Evolutionary conservation across 768 basidiomycete genomes (phyloP).

Genomic region (Boletellus ananas): DNA sequence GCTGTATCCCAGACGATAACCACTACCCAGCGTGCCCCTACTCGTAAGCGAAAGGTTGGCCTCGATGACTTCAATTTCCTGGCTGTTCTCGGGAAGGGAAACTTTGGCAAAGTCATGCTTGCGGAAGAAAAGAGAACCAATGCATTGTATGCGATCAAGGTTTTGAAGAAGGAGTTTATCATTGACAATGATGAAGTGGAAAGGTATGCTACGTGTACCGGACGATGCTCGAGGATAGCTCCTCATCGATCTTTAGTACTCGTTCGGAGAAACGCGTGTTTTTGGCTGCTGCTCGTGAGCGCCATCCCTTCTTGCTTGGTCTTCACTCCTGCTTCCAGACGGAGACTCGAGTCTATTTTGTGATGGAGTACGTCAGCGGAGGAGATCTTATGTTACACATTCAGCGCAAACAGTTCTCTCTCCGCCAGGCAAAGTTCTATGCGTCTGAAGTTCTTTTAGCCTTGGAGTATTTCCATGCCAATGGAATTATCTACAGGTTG

Average conservation of each 20-base stretch:
- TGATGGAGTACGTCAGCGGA: conserved; percentile 99
- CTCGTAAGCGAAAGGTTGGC: conserved; percentile 81
- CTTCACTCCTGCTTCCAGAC: conserved; percentile 99
- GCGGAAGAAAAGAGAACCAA: conserved; percentile 96
- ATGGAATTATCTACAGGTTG: conserved; percentile 98
- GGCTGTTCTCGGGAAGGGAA: conserved; percentile 97
- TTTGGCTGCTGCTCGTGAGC: conserved; percentile 91
- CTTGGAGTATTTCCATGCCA: conserved; percentile 95
- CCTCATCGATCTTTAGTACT: conserved; percentile 52
- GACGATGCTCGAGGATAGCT: neutral
- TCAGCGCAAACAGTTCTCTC: conserved; percentile 97
- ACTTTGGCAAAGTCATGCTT: conserved; percentile 99
- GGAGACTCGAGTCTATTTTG: conserved; percentile 98
- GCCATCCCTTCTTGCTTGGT: conserved; percentile 95
- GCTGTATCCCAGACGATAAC: conserved; percentile 31
- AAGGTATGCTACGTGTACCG: conserved; percentile 53
- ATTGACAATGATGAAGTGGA: conserved; percentile 99
- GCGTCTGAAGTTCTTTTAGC: conserved; percentile 95
- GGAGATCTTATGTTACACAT: conserved; percentile 99
- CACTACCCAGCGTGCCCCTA: conserved; percentile 39
- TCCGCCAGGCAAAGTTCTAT: conserved; percentile 98
- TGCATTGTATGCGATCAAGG: conserved; percentile 96
- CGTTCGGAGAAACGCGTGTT: conserved; percentile 99
- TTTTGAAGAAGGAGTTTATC: conserved; percentile 99
- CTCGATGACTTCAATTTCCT: conserved; percentile 99